These are phyloP conservation scores for Penicillium vulpinum DNA, from an alignment of 2,329 filamentous ascomycete genomes.

Conservation along the genomic window DNA sequence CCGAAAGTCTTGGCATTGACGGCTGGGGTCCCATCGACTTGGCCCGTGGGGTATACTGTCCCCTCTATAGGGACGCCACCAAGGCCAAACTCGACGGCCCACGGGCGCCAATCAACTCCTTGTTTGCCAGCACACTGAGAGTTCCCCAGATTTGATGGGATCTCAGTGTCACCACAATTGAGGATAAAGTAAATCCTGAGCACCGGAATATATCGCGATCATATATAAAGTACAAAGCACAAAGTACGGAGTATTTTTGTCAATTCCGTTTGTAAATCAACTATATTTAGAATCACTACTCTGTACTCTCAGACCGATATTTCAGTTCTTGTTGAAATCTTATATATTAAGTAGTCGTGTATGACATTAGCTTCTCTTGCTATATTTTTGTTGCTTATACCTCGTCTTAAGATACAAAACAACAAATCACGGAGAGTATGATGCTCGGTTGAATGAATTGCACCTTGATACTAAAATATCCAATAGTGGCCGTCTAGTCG, in stretches of 20 bases:
- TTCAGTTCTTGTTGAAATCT: no score
- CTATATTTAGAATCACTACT: no score
- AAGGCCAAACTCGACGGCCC: neutral
- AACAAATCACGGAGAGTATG: neutral
- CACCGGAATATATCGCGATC: neutral
- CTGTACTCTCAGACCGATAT: neutral
- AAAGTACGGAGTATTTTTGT: no score
- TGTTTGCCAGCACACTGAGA: conserved; percentile 16
- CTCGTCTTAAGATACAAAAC: neutral
- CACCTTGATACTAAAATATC: neutral
- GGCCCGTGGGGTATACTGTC: neutral
- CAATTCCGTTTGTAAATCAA: conserved; percentile 10
- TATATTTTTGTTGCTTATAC: no score
- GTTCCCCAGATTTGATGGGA: conserved; percentile 19
- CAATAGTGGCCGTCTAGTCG: neutral
- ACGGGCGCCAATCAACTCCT: conserved; percentile 18
- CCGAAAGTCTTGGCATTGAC: conserved; percentile 15
- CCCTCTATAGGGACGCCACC: neutral
- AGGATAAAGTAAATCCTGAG: neutral
- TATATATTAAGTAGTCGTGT: no score
- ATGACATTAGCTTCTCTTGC: no score
- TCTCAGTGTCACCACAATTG: neutral
- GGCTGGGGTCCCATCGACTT: conserved; percentile 5
- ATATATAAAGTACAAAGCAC: no score
- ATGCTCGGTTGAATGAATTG: neutral